phyloP scores from a whole-genome alignment of 805 yeast species.

The Sugiyamaella boreocaroliniensis region DNA sequence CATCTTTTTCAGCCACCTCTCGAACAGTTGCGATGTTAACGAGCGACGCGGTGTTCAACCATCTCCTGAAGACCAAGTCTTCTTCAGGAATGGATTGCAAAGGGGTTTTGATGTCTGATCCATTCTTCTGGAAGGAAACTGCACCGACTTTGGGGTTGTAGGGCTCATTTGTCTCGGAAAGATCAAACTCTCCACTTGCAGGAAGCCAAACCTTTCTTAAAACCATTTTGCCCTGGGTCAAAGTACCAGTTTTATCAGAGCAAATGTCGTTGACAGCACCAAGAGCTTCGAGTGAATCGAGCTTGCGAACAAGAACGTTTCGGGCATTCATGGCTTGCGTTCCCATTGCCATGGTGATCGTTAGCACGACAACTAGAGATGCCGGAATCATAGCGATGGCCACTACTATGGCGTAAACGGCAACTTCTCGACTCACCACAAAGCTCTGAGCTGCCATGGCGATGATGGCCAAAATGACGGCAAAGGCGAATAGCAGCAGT shows the following conservation, averaged over 20 bases:
- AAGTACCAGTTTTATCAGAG: conserved; percentile 78
- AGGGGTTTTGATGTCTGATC: conserved; percentile 24
- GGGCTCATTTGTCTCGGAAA: conserved; percentile 52
- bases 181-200: conserved; percentile 48
- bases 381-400: conserved; percentile 80
- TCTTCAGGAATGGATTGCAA: conserved; percentile 6
- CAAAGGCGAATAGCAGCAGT: conserved; percentile 59
- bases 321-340: conserved; percentile 65
- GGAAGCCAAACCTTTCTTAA: conserved; percentile 68
- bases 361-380: conserved; percentile 68
- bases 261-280: conserved; percentile 77
- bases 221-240: conserved; percentile 75
- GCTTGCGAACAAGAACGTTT: conserved; percentile 66
- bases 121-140: conserved; percentile 33
- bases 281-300: conserved; percentile 70
- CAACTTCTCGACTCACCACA: conserved; percentile 70
- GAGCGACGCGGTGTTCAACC: conserved; percentile 62
- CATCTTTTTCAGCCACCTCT: conserved; percentile 39
- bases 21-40: conserved; percentile 73
- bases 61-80: conserved; percentile 34
- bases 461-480: conserved; percentile 79
- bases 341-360: conserved; percentile 83
- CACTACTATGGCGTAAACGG: conserved; percentile 82
- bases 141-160: conserved; percentile 58
- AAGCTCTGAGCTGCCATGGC: conserved; percentile 82